These are phyloP conservation scores for Drosera capensis DNA, from an alignment of 148 eudicot species.

Conservation along the genomic window DNA sequence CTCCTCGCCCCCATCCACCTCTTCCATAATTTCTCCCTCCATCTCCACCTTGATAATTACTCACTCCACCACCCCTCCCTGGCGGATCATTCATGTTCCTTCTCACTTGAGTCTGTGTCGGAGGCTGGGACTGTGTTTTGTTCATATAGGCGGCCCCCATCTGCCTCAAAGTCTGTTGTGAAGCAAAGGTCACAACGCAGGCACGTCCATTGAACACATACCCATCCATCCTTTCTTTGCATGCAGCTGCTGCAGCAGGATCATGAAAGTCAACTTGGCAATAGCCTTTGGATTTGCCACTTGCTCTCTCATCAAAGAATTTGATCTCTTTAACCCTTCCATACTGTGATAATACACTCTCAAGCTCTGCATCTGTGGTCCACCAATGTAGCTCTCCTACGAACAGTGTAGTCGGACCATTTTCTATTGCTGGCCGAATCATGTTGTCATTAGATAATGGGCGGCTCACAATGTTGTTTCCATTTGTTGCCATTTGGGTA, in stretches of 20 bases:
- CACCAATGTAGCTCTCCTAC: conserved; percentile 99
- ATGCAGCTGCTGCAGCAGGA: conserved; percentile 46
- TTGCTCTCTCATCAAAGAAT: conserved; percentile 93
- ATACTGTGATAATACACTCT: conserved; percentile 55
- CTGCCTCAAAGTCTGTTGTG: conserved; percentile 69
- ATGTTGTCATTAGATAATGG: conserved; percentile 26
- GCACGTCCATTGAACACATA: conserved; percentile 73
- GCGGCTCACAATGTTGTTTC: conserved; percentile 30
- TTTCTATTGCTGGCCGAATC: conserved; percentile 39
- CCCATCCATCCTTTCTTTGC: conserved; percentile 87
- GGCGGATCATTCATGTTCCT: conserved; percentile 49
- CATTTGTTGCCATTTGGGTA: conserved; percentile 24
- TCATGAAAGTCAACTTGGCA: conserved; percentile 91
- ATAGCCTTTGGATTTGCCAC: conserved; percentile 95
- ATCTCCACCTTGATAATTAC: conserved; percentile 54
- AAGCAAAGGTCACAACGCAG: conserved; percentile 84
- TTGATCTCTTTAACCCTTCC: conserved; percentile 84
- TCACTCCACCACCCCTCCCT: conserved; percentile 57
- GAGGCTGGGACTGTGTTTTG: conserved; percentile 47
- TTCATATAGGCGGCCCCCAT: conserved; percentile 62
- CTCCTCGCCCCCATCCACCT: conserved; percentile 70
- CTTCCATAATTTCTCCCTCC: conserved; percentile 60
- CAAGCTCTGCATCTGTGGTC: conserved; percentile 94
- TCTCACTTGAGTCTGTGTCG: conserved; percentile 52
- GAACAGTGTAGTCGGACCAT: conserved; percentile 73